Conservation (phyloP, 2,329 filamentous ascomycete genomes). For the Hirsutella minnesotensis region DNA sequence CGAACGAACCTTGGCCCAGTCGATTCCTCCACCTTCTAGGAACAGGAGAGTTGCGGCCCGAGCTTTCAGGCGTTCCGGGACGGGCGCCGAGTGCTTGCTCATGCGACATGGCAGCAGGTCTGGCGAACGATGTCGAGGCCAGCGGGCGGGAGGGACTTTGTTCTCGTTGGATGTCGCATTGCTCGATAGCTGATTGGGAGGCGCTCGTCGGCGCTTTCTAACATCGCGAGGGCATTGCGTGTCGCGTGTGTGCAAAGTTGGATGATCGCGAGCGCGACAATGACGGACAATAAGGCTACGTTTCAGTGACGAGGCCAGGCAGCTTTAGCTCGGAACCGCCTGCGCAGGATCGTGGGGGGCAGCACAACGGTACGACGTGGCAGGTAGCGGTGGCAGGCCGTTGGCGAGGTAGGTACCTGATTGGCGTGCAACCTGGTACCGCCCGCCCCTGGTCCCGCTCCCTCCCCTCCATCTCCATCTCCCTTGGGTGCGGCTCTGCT, state of each 20-base stretch:
- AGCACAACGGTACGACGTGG: too few species aligned
- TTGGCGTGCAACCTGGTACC: too few species aligned
- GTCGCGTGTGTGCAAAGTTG: background rate
- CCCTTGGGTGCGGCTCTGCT: too few species aligned
- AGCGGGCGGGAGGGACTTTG: slow-evolving; percentile 2
- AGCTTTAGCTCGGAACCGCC: background rate
- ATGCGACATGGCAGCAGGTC: slow-evolving; percentile 41
- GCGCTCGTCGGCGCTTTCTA: background rate
- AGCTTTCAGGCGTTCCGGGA: slow-evolving; percentile 68
- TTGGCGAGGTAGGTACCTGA: too few species aligned
- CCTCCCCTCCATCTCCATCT: too few species aligned
- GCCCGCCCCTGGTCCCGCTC: too few species aligned
- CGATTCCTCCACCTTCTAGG: slow-evolving; percentile 67
- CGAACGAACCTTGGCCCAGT: slow-evolving; percentile 57
- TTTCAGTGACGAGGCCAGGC: slow-evolving; percentile 5
- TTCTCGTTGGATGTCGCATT: slow-evolving; percentile 3
- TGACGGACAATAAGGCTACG: slow-evolving; percentile 8
- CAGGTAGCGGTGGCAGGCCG: background rate
- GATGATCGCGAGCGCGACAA: too few species aligned
- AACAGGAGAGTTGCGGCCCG: slow-evolving; percentile 66
- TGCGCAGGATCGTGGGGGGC: background rate
- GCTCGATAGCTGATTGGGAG: background rate
- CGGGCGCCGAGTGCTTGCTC: slow-evolving; percentile 44
- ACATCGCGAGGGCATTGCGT: background rate
- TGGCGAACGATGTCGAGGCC: slow-evolving; percentile 13